phyloP scores from a whole-genome alignment of 768 basidiomycete genomes.

The Tulasnella sp. region DNA sequence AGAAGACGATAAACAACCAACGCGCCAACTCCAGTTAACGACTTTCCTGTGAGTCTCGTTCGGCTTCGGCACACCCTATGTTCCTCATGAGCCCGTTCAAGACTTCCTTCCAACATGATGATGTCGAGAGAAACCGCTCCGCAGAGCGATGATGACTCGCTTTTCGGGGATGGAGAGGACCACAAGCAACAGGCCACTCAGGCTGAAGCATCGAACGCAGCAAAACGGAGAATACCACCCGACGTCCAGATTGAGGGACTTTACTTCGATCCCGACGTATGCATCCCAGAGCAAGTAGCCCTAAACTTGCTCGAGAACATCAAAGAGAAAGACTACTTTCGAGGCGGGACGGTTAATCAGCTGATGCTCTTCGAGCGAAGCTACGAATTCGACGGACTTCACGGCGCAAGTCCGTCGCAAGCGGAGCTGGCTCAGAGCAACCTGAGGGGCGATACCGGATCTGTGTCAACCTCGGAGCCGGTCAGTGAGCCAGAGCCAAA shows the following conservation, averaged over 20 bases:
- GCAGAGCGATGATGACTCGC: conserved; percentile 3
- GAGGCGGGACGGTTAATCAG: conserved; percentile 45
- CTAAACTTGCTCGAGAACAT: conserved; percentile 3
- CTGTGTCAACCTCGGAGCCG: conserved; percentile 18
- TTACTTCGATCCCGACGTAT: conserved; percentile 13
- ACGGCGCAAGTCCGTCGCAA: conserved; percentile 7
- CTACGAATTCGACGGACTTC: conserved; percentile 12
- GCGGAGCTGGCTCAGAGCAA: background rate
- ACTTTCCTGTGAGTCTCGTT: background rate
- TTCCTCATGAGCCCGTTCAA: background rate
- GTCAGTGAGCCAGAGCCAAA: background rate
- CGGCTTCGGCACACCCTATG: background rate
- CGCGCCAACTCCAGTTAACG: background rate
- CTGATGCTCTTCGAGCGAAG: conserved; percentile 73
- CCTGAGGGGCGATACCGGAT: conserved; percentile 14
- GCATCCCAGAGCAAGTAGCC: conserved; percentile 9
- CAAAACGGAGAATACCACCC: background rate
- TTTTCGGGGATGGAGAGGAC: background rate
- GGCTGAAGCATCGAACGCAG: background rate
- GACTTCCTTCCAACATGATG: background rate
- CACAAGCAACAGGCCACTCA: background rate
- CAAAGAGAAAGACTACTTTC: conserved; percentile 21
- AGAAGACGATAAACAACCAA: background rate
- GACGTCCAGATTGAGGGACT: conserved; percentile 1
- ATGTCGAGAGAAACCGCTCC: background rate